Evolutionary conservation across 352 stramenopile species (phyloP).

Genomic region (Phytopythium montanum): DNA sequence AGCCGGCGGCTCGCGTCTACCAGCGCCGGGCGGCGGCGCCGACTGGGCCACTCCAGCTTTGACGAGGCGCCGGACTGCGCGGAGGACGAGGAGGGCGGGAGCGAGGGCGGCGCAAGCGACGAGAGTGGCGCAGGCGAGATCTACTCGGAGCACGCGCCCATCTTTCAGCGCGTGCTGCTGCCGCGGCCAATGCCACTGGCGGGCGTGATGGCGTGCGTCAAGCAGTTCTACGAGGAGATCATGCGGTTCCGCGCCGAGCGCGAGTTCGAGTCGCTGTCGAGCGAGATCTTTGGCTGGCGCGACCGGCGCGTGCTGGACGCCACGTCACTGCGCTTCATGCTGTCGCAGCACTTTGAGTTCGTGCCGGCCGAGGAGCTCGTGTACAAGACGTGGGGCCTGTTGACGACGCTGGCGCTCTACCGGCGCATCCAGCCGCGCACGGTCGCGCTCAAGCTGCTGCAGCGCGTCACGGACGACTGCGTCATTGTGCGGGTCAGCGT

Average conservation of each 20-base stretch:
- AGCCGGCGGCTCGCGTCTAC: slow-evolving; percentile 2
- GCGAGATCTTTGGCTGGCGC: slow-evolving; percentile 49
- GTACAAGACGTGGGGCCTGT: slow-evolving; percentile 64
- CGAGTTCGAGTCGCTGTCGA: slow-evolving; percentile 39
- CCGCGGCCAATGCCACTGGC: slow-evolving; percentile 26
- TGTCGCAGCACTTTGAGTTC: slow-evolving; percentile 50
- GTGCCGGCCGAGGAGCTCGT: slow-evolving; percentile 46
- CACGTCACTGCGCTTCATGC: slow-evolving; percentile 49
- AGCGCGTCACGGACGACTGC: slow-evolving; percentile 56
- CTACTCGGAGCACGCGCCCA: slow-evolving; percentile 17
- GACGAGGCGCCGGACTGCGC: not conserved
- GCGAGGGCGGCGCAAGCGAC: not conserved
- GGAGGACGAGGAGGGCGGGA: not conserved
- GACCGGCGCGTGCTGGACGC: slow-evolving; percentile 38
- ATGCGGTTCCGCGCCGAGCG: slow-evolving; percentile 42
- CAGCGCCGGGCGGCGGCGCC: not conserved
- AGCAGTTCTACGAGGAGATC: slow-evolving; percentile 58
- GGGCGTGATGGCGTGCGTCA: slow-evolving; percentile 42
- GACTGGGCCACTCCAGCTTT: not conserved
- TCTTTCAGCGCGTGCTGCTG: slow-evolving; percentile 57
- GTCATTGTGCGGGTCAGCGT: slow-evolving; percentile 54
- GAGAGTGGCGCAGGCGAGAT: slow-evolving; percentile 14
- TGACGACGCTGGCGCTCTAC: slow-evolving; percentile 50
- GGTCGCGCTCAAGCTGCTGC: slow-evolving; percentile 44
- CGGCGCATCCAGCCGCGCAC: slow-evolving; percentile 58